Evolutionary conservation across 2,329 filamentous ascomycete species (phyloP), one percentile per base, ranked within the genome.

Genomic region (Coniochaeta sp.): DNA sequence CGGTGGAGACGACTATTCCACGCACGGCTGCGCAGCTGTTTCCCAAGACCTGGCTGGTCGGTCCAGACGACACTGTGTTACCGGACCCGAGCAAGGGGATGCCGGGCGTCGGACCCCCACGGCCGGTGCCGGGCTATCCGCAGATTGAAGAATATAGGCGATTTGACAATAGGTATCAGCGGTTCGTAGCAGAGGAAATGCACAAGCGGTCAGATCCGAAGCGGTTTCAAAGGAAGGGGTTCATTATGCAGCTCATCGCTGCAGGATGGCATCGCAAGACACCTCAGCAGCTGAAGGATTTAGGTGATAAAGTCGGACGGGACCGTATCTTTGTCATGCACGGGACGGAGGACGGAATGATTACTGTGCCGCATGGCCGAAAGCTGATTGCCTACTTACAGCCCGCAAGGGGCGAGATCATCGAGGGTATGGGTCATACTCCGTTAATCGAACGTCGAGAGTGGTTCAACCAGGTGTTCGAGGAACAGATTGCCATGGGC

Each of bases 241-340:
- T 95, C 71, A 70, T 95, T 34, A 78, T 90, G 65, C 92, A 96
- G 76, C 82, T 90, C 2, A 78, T 91, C 57, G 92, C 91, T 0
- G 90, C 88, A 0, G 89, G 86, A 0, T 90, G 90, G 83, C 92
- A 96, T 72, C 77, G 84, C 72, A 96, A 96, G 78, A 85, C 80
- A 14, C 72, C 82, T 0, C 80, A 75, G 61, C 88, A 96, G 73
- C 73, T 96, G 54, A 75, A 74, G 64, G 75, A 81, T 62, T 78
- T 96, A 63, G 89, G 81, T 0, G 85, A 91, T 65, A 74, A 72
- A 30, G 81, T 96, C 1, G 90, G 90, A 0, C 80, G 89, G 58
- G 83, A 88, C 64, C 77, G 91, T 34, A 93, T 96, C 64, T 73
- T 90, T 66, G 83, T 96, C 5, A 72, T 93, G 65, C 91, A 96